These are phyloP conservation scores for Gaertneriomyces sp. DNA, from an alignment of 192 early-diverging fungal genomes.

Conservation along the genomic window DNA sequence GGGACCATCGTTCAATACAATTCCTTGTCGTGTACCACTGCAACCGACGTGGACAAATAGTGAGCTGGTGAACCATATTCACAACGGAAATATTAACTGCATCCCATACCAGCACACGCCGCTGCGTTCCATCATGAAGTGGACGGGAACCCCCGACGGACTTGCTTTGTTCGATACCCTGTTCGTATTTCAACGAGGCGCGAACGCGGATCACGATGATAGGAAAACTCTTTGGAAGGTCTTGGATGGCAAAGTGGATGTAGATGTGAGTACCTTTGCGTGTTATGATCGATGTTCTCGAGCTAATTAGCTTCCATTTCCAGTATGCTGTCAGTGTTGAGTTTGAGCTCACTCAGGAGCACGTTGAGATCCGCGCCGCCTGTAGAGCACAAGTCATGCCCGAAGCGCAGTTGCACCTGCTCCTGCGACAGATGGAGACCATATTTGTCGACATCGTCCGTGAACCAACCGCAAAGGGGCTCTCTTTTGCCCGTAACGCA, in stretches of 20 bases:
- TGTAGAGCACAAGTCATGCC: slow-evolving; percentile 2
- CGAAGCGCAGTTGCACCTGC: not conserved
- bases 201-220: not conserved
- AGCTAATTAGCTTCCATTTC: not conserved
- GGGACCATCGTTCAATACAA: slow-evolving; percentile 28
- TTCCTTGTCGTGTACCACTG: slow-evolving; percentile 19
- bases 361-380: not conserved
- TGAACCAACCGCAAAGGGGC: not conserved
- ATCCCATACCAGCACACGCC: slow-evolving; percentile 25
- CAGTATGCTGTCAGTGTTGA: slow-evolving; percentile 19
- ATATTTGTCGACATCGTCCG: slow-evolving; percentile 2
- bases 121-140: slow-evolving; percentile 16
- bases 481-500: not conserved
- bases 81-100: slow-evolving; percentile 11
- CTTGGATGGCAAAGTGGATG: slow-evolving; percentile 3
- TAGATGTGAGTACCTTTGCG: slow-evolving; percentile 9
- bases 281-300: slow-evolving; percentile 2
- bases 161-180: slow-evolving; percentile 13
- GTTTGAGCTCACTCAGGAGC: slow-evolving; percentile 1
- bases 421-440: slow-evolving; percentile 9
- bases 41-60: not conserved
- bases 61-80: not conserved
- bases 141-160: not conserved
- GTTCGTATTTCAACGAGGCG: slow-evolving; percentile 8
- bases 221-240: slow-evolving; percentile 5